phyloP scores from a whole-genome alignment of 352 stramenopile species.

The Pythium phragmiticola region DNA sequence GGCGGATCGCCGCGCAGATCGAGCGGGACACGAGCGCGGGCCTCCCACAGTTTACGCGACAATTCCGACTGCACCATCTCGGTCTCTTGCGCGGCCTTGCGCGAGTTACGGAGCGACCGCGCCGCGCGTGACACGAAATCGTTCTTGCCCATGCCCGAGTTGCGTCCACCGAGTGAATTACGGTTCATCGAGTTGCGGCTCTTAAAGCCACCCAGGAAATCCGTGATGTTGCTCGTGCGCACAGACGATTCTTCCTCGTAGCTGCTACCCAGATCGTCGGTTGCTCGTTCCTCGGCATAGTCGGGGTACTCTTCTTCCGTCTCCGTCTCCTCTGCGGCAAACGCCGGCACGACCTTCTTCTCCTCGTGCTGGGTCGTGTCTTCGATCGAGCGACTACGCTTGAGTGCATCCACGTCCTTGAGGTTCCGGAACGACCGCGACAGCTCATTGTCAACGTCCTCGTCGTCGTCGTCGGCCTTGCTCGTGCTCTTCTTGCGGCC shows the following conservation, averaged over 20 bases:
- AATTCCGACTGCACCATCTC: slow-evolving; percentile 28
- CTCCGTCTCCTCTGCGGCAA: slow-evolving; percentile 17
- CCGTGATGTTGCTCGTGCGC: slow-evolving; percentile 32
- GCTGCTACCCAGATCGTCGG: slow-evolving; percentile 20
- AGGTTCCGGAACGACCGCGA: slow-evolving; percentile 26
- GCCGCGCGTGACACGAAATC: slow-evolving; percentile 32
- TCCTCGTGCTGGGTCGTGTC: slow-evolving; percentile 5
- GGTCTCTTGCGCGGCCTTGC: slow-evolving; percentile 26
- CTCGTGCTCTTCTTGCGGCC: slow-evolving; percentile 13
- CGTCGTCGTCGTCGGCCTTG: slow-evolving; percentile 12
- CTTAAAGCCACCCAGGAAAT: slow-evolving; percentile 37
- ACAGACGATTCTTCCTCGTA: slow-evolving; percentile 26
- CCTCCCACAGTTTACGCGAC: slow-evolving; percentile 31
- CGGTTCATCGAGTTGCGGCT: slow-evolving; percentile 28
- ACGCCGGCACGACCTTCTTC: slow-evolving; percentile 16
- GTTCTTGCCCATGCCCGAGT: slow-evolving; percentile 22
- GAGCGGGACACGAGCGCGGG: slow-evolving; percentile 27
- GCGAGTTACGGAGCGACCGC: slow-evolving; percentile 28
- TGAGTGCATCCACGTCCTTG: slow-evolving; percentile 27
- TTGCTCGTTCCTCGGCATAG: slow-evolving; percentile 16
- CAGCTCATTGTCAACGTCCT: slow-evolving; percentile 25
- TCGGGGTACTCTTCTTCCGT: slow-evolving; percentile 28
- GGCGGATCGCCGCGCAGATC: slow-evolving; percentile 28
- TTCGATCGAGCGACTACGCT: slow-evolving; percentile 25
- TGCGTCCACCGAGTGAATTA: slow-evolving; percentile 25